Evolutionary conservation across 306 rosid species (phyloP).

Genomic region (Corylus avellana): DNA sequence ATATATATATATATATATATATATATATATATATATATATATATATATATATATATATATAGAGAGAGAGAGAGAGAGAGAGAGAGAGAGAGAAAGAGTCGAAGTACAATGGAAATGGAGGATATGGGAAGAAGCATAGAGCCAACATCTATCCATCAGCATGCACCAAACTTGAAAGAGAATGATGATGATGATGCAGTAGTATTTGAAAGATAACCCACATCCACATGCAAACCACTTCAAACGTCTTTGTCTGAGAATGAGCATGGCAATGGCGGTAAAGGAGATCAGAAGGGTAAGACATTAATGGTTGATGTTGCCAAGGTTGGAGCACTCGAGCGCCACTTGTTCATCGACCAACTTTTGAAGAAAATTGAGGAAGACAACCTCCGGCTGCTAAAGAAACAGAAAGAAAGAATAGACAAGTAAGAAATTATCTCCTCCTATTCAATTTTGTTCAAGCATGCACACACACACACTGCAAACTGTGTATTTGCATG

Average conservation of each 20-base stretch:
- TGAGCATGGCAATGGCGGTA: neutral
- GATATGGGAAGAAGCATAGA: constrained; percentile 12
- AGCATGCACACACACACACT: too few species aligned
- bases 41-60: too few species aligned
- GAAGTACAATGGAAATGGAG: neutral
- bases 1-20: too few species aligned
- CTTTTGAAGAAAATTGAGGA: constrained; percentile 28
- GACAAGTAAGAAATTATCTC: neutral
- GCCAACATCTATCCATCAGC: neutral
- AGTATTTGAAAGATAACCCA: constrained; percentile 23
- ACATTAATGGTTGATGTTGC: constrained; percentile 19
- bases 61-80: too few species aligned
- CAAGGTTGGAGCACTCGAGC: constrained; percentile 18
- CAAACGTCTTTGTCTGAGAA: constrained; percentile 2
- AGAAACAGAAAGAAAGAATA: constrained; percentile 28
- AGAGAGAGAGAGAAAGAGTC: too few species aligned
- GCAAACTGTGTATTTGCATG: neutral
- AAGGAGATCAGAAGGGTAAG: constrained; percentile 1
- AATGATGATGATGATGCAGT: constrained; percentile 8
- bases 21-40: too few species aligned
- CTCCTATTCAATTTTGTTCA: neutral
- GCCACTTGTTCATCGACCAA: constrained; percentile 22
- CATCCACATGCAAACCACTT: constrained; percentile 18
- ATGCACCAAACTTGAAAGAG: constrained; percentile 10
- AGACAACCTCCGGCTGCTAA: constrained; percentile 23